These are phyloP conservation scores for Torulaspora delbrueckii DNA, from an alignment of 805 yeast species.

Conservation along the genomic window DNA sequence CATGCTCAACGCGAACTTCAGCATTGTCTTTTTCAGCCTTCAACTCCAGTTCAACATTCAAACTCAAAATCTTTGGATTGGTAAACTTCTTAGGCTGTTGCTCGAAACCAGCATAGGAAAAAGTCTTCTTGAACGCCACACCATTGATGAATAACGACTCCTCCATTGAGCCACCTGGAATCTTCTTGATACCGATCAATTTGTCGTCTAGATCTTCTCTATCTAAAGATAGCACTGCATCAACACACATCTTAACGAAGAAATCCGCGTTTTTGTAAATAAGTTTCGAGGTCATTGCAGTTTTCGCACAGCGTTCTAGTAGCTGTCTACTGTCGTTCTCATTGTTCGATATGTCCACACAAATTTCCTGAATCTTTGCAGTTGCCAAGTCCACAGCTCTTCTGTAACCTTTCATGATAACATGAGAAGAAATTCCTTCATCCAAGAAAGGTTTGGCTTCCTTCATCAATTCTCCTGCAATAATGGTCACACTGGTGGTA, in stretches of 20 bases:
- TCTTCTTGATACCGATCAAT: conserved; percentile 89
- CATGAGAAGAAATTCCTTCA: conserved; percentile 91
- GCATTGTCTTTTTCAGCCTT: conserved; percentile 99
- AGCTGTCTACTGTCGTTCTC: conserved; percentile 55
- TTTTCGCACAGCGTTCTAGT: conserved; percentile 86
- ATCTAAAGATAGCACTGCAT: conserved; percentile 85
- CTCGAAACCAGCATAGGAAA: conserved; percentile 97
- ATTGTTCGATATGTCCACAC: conserved; percentile 58
- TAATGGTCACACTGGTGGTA: conserved; percentile 88
- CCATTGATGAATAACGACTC: conserved; percentile 87
- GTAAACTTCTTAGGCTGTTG: conserved; percentile 88
- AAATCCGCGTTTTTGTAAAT: conserved; percentile 82
- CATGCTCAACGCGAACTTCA: conserved; percentile 93
- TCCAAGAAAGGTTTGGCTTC: conserved; percentile 89
- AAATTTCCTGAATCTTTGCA: conserved; percentile 63
- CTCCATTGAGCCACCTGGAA: conserved; percentile 95
- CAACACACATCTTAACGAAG: conserved; percentile 94
- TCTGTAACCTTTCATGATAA: conserved; percentile 82
- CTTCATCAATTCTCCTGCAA: conserved; percentile 91
- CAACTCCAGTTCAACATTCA: conserved; percentile 91
- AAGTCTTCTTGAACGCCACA: conserved; percentile 95
- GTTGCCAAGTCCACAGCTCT: conserved; percentile 77
- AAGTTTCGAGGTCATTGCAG: conserved; percentile 95
- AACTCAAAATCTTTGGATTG: conserved; percentile 74
- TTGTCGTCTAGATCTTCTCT: conserved; percentile 81